phyloP scores from a whole-genome alignment of 352 stramenopile genomes.

The Pythium aristosporum region DNA sequence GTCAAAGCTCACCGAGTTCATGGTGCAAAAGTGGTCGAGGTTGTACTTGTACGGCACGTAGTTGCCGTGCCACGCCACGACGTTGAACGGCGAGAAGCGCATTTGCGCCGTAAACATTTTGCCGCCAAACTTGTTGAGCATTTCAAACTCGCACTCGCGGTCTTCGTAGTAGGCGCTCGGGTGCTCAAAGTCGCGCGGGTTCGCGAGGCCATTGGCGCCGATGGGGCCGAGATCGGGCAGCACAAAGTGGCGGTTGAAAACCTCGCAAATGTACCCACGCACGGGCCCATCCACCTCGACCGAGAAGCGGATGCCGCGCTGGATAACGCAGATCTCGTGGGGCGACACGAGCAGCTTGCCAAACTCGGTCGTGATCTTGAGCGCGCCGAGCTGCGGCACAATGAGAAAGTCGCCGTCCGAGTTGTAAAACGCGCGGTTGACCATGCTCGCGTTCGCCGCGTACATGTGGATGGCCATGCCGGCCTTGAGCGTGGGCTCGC shows the following conservation, averaged over 20 bases:
- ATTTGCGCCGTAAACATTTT: constrained; percentile 86
- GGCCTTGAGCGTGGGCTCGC: constrained; percentile 88
- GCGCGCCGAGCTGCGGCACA: constrained; percentile 88
- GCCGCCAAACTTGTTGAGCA: constrained; percentile 89
- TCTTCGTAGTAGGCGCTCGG: constrained; percentile 91
- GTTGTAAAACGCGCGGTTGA: constrained; percentile 92
- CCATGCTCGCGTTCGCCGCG: constrained; percentile 89
- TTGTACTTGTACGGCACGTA: constrained; percentile 98
- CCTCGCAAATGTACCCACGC: constrained; percentile 95
- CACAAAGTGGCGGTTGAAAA: constrained; percentile 95
- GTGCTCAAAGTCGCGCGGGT: constrained; percentile 94
- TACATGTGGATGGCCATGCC: constrained; percentile 96
- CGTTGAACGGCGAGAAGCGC: constrained; percentile 93
- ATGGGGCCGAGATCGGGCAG: constrained; percentile 95
- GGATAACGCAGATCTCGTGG: constrained; percentile 95
- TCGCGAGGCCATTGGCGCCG: constrained; percentile 95
- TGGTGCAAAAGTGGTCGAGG: constrained; percentile 93
- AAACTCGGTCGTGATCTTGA: constrained; percentile 94
- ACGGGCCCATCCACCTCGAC: constrained; percentile 84
- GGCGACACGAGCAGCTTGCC: constrained; percentile 85
- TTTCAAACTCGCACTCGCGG: constrained; percentile 66
- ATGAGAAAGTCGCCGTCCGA: constrained; percentile 97
- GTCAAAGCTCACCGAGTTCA: constrained; percentile 96
- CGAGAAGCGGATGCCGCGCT: constrained; percentile 93
- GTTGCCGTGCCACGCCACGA: constrained; percentile 98